These are phyloP conservation scores for Phoenix roebelenii DNA, from an alignment of 176 grass and related monocot genomes.

Conservation along the genomic window DNA sequence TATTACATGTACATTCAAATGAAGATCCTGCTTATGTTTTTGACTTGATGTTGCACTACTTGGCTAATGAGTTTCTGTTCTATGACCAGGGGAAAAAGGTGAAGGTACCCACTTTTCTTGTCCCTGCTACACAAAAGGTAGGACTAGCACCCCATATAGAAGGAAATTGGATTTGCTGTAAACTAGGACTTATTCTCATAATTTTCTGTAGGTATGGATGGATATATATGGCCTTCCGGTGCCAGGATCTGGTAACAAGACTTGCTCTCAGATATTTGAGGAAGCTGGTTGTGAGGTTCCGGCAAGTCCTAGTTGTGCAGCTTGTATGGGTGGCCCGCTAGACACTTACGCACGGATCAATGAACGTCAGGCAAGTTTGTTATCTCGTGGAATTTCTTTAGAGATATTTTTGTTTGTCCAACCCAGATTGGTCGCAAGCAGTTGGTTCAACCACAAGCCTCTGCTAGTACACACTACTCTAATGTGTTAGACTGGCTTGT, in stretches of 20 bases:
- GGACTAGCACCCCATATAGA: neutral
- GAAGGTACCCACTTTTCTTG: constrained; percentile 93
- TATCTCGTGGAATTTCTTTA: too few species aligned
- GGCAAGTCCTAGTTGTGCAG: constrained; percentile 77
- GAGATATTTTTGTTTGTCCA: too few species aligned
- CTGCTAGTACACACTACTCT: too few species aligned
- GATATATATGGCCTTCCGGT: constrained; percentile 70
- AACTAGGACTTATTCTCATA: constrained; percentile 4
- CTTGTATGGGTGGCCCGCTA: constrained; percentile 78
- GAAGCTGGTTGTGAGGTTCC: constrained; percentile 91
- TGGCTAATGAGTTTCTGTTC: constrained; percentile 7
- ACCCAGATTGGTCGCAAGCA: too few species aligned
- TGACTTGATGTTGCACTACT: neutral
- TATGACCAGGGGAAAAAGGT: constrained; percentile 70
- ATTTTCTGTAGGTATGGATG: constrained; percentile 72
- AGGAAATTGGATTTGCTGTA: neutral
- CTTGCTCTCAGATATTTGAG: constrained; percentile 92
- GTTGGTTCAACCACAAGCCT: too few species aligned
- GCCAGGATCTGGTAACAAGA: constrained; percentile 67
- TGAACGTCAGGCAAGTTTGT: constrained; percentile 43
- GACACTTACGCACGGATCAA: constrained; percentile 97
- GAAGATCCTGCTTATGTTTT: too few species aligned
- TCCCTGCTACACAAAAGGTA: constrained; percentile 96
- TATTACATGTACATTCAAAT: too few species aligned
- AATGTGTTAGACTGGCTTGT: too few species aligned